These are phyloP conservation scores for Ceratobasidium sp. DNA, from an alignment of 1,284 basidiomycete species.

Conservation along the genomic window DNA sequence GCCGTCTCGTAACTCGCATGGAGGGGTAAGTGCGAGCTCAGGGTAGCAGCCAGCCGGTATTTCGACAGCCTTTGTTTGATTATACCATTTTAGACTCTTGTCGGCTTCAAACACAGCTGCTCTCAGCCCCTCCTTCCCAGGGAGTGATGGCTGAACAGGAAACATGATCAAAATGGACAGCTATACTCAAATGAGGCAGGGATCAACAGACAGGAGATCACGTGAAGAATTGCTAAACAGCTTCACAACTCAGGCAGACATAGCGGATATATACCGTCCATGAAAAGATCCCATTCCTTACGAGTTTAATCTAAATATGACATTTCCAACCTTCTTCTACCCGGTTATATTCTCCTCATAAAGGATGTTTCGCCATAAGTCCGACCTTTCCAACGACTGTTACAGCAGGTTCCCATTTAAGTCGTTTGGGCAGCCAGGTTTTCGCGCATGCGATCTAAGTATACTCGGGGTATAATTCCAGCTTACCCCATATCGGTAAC, in stretches of 20 bases:
- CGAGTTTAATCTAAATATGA: too few relatives aligned
- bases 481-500: neutral
- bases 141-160: neutral
- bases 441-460: too few relatives aligned
- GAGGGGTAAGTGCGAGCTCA: slow-evolving; percentile 19
- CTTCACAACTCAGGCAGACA: neutral
- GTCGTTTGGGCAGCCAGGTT: neutral
- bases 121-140: slow-evolving; percentile 8
- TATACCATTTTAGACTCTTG: slow-evolving; percentile 14
- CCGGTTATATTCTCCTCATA: too few relatives aligned
- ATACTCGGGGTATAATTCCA: too few relatives aligned
- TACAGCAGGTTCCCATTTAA: too few relatives aligned
- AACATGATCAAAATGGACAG: slow-evolving; percentile 7
- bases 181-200: neutral
- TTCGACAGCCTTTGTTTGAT: slow-evolving; percentile 24
- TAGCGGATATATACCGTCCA: too few relatives aligned
- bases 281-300: too few relatives aligned
- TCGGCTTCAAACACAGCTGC: neutral
- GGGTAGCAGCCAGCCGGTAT: slow-evolving; percentile 24
- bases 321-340: too few relatives aligned
- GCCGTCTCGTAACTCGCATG: slow-evolving; percentile 29
- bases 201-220: neutral
- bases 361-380: too few relatives aligned
- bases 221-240: slow-evolving; percentile 6
- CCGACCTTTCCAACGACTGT: too few relatives aligned